Evolutionary conservation across 306 rosid genomes (phyloP), one percentile per base, ranked within the genome.

Genomic region (Citrullus amarus): DNA sequence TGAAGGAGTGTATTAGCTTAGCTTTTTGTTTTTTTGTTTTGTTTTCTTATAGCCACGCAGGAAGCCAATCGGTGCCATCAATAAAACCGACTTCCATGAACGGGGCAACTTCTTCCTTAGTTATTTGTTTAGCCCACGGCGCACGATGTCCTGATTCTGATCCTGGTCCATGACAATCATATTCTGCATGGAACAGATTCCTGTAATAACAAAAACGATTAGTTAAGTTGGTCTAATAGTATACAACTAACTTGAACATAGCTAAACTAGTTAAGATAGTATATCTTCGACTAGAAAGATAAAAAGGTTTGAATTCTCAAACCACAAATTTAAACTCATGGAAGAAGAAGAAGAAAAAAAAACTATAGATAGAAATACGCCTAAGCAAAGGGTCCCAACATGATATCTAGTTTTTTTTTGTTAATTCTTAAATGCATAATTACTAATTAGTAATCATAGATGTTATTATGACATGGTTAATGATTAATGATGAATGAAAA

Each of bases 51-150:
- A 75, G 59, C 92, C 89, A 93, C 0, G 74, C 93, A 6, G 96
- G 98, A 9, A 93, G 86, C 98, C 98, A 91, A 50, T 88, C 81
- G 46, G 65, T 22, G 66, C 96, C 96, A 34, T 88, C 85, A 60
- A 93, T 89, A 87, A 79, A 93, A 77, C 84, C 81, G 39, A 91
- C 71, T 5, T 87, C 78, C 69, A 89, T 0, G 80, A 81, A 93
- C 0, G 84, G 83, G 5, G 77, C 84, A 55, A 0, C 96, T 82
- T 88, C 85, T 79, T 91, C 51, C 0, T 90, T 82, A 3, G 75
- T 87, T 22, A 88, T 87, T 20, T 88, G 87, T 78, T 76, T 87
- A 1, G 90, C 53, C 97, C 98, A 93, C 34, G 86, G 32, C 58
- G 89, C 92, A 0, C 96, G 86, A 32, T 77, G n/a, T 1, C n/a